These are phyloP conservation scores for Cryptosporidium ubiquitum DNA, from an alignment of 169 alveolate species.

Conservation along the genomic window DNA sequence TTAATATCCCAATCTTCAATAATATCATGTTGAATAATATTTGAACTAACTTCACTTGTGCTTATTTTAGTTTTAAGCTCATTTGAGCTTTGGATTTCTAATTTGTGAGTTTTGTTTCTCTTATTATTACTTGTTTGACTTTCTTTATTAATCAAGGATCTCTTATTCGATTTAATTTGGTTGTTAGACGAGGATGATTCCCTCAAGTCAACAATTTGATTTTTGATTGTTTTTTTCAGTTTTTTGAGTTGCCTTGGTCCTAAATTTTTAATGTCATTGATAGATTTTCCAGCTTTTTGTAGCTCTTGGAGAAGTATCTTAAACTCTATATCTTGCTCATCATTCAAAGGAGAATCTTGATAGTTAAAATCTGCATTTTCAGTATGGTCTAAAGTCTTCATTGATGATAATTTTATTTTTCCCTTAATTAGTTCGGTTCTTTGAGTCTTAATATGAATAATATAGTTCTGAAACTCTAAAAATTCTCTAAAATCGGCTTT, in stretches of 20 bases:
- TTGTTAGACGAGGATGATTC: not conserved
- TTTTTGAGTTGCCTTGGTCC: conserved; percentile 74
- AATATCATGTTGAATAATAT: not conserved
- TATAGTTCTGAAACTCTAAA: not conserved
- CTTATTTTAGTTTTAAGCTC: not conserved
- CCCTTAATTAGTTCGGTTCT: conserved; percentile 23
- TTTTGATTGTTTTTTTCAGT: conserved; percentile 34
- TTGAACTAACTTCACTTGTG: not conserved
- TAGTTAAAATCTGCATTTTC: not conserved
- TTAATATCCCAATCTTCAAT: conserved; percentile 16
- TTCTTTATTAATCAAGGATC: not conserved
- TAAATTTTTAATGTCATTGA: conserved; percentile 39
- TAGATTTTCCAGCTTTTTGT: conserved; percentile 37
- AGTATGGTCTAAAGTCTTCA: not conserved
- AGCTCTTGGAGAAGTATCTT: conserved; percentile 11
- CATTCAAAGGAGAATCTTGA: not conserved
- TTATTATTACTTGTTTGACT: not conserved
- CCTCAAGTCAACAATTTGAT: not conserved
- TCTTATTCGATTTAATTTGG: not conserved
- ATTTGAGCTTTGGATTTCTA: not conserved
- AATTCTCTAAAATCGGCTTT: not conserved
- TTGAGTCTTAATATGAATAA: not conserved
- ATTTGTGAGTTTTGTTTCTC: not conserved
- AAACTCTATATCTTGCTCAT: conserved; percentile 36
- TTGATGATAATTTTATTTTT: conserved; percentile 24